Conservation (phyloP, 75 land plant genomes). For the Larix kaempferi region DNA sequence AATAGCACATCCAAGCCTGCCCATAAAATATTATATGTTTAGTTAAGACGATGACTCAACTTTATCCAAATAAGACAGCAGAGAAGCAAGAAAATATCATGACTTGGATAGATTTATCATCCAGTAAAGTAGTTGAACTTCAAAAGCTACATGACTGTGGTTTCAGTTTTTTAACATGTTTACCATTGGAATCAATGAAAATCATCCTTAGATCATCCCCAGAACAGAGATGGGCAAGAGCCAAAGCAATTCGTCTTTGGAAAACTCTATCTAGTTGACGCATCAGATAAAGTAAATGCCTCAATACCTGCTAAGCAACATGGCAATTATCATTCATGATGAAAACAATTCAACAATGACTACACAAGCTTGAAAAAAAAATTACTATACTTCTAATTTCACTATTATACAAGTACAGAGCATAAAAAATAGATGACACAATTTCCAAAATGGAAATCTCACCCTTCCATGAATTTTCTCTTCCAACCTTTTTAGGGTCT, state of each 20-base stretch:
- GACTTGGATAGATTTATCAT: no score
- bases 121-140: neutral
- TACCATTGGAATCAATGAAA: conserved; percentile 92
- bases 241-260: conserved; percentile 84
- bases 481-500: conserved; percentile 89
- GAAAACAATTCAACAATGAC: no score
- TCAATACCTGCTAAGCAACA: conserved; percentile 61
- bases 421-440: neutral
- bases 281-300: conserved; percentile 86
- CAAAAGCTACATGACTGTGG: neutral
- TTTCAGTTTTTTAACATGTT: neutral
- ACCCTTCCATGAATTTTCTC: conserved; percentile 94
- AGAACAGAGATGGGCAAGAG: conserved; percentile 92
- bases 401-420: no score
- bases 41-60: neutral
- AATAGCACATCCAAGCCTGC: conserved; percentile 84
- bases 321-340: neutral
- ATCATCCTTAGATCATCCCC: conserved; percentile 72
- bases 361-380: no score
- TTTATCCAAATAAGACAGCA: neutral
- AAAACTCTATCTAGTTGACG: conserved; percentile 66
- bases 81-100: no score
- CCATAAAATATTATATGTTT: conserved; percentile 1
- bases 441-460: conserved; percentile 17
- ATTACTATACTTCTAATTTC: no score